A percentile compares a stretch with the other conserved stretches of the same genome.
These are phyloP conservation scores for Grammothele lineata DNA, from an alignment of 768 basidiomycete genomes.

Conservation along the genomic window DNA sequence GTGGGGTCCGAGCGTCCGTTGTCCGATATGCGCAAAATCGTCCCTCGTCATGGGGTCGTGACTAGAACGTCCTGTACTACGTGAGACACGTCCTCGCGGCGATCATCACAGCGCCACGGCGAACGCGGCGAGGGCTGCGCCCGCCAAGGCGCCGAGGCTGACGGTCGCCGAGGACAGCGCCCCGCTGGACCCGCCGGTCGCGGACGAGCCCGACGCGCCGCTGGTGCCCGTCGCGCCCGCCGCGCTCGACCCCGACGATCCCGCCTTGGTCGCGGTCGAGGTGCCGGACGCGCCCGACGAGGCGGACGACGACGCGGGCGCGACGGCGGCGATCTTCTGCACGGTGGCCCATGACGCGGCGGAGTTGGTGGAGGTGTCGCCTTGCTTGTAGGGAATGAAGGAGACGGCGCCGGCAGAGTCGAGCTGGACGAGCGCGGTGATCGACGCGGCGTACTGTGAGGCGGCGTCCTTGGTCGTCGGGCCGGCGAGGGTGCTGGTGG, in stretches of 20 bases:
- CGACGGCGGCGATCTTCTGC: constrained; percentile 38
- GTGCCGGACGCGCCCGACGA: not conserved
- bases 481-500: constrained; percentile 55
- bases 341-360: constrained; percentile 48
- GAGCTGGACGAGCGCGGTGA: constrained; percentile 62
- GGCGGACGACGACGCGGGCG: constrained; percentile 30
- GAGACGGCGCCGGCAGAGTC: constrained; percentile 54
- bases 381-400: constrained; percentile 54
- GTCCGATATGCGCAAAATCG: constrained; percentile 8
- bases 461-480: constrained; percentile 55
- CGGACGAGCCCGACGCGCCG: not conserved
- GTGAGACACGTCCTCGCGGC: no score
- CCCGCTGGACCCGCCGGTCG: not conserved
- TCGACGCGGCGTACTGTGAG: constrained; percentile 62
- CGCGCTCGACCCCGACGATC: not conserved
- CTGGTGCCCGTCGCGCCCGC: not conserved
- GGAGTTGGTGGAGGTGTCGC: constrained; percentile 38
- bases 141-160: not conserved
- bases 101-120: constrained; percentile 2
- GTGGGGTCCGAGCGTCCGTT: no score
- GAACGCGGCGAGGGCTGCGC: constrained; percentile 4
- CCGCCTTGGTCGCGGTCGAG: not conserved
- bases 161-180: constrained; percentile 1
- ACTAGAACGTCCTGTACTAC: not conserved
- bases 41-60: not conserved